Base-by-base conservation (phyloP, 352 stramenopile genomes). In the Pythium pyrilobum region DNA sequence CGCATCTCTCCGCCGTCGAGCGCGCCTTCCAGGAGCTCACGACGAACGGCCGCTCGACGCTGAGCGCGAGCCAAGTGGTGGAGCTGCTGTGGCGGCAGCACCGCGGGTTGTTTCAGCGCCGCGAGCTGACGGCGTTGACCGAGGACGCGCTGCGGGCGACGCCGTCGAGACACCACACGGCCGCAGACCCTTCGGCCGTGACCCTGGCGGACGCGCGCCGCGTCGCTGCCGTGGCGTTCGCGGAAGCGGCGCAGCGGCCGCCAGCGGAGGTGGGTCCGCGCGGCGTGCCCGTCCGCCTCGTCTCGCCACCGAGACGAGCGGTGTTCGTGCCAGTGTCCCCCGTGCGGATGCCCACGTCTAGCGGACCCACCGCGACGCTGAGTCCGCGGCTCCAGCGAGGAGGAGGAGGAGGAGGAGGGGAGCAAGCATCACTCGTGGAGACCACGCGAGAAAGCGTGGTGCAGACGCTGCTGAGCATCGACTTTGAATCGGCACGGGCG, bases 381-480 rank as follows among this genome's bases (percentile, higher is more conserved):
- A 52, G 44, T 36, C 28, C 11, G 29, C 25, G 25, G 29, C 11
- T 21, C 32, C 10, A 21, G 13, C 11, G 18, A 32, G 21, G 8
- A 32, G 16, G 40, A 52, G 48, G 50, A 31, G 11, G 31, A 45
- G 11, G 7, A 8, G 32, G 23, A 15, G 4, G 28, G 49, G 32
- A 40, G 18, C 10, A 31, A n/a, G n/a, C n/a, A n/a, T n/a, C n/a
- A n/a, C n/a, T n/a, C n/a, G n/a, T n/a, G n/a, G 39, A 27, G 25
- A 34, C 24, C 12, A 36, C 13, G 18, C 59, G 39, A 0, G 28
- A 46, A 25, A 69, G 63, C 31, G 40, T 81, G 23, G 52, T 84
- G 36, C 58, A 84, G 38, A 66, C 67, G 13, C 59, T 77, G 13
- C 39, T 84, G 60, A 79, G 63, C 27, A 67, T 81, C 43, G 73